Percentiles rank a stretch among this genome's conserved stretches.
Evolutionary conservation across 2,329 filamentous ascomycete species (phyloP).

Genomic region (Phyllosticta citribraziliensis): DNA sequence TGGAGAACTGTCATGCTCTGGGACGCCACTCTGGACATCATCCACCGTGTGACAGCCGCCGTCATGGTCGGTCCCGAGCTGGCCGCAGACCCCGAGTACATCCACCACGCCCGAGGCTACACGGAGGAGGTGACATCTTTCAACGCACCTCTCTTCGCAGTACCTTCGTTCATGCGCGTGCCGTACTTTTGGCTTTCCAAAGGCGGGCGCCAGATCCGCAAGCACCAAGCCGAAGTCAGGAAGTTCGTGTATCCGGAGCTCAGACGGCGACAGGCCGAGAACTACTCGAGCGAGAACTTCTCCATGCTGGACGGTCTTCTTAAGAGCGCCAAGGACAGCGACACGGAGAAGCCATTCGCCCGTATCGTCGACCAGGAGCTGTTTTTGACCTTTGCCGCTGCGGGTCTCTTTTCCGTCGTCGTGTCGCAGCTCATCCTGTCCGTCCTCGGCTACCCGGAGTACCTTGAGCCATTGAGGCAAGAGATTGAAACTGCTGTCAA

Average conservation of each 20-base stretch:
- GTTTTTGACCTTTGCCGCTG: neutral
- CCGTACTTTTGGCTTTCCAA: neutral
- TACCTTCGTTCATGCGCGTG: neutral
- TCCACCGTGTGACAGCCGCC: too few species aligned
- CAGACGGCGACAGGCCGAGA: neutral
- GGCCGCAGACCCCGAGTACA: too few species aligned
- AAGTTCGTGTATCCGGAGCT: neutral
- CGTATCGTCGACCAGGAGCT: neutral
- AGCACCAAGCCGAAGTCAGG: neutral
- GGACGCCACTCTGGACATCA: too few species aligned
- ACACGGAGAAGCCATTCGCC: neutral
- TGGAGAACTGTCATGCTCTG: too few species aligned
- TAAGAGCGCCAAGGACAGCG: neutral
- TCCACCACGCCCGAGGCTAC: neutral
- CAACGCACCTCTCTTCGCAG: neutral
- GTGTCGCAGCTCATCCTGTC: neutral
- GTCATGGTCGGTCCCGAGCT: too few species aligned
- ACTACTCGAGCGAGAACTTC: neutral
- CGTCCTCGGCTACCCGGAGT: neutral
- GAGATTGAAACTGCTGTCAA: neutral
- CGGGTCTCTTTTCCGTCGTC: neutral
- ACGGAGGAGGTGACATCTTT: neutral
- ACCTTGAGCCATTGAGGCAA: neutral
- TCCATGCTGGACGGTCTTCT: neutral
- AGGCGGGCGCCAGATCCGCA: neutral